Evolutionary conservation across 305 asterid species (phyloP), one percentile per base, ranked within the genome.

Genomic region (Andrographis paniculata): DNA sequence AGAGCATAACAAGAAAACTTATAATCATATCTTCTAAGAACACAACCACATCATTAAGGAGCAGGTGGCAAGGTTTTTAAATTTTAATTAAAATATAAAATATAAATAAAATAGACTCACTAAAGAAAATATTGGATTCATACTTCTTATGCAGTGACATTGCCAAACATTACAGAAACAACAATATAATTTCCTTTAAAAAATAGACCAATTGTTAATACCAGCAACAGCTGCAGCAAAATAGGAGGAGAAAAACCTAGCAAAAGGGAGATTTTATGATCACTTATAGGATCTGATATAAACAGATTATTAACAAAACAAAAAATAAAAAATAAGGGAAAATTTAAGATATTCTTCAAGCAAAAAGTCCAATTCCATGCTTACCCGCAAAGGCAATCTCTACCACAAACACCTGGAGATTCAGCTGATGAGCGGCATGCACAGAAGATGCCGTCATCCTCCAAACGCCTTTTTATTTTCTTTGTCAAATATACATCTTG

Each of bases 361-460:
- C 24, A 45, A 46, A 56, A 20, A 48, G 42, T 20, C 40, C 54
- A 39, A 56, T 48, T 35, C 27, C 56, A 51, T 20, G 52, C 60
- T 64, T 66, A 91, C 99, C 96, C 64, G 73, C 96, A 91, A 40
- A 70, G 87, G 79, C 99, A 86, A 75, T 87, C 89, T 71, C 67
- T 71, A 58, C 74, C 84, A 69, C 99, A 91, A 45, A 71, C 85
- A 31, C 70, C 87, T 31, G 89, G 67, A 58, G 94, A 65, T 62
- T 75, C 96, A 48, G 73, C 39, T 7, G 78, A 47, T 20, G 84
- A 69, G 71, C 75, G 69, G 85, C 99, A 91, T 61, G 89, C 64
- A 70, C 99, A 91, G 58, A 66, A 86, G 57, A 83, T 87, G 56
- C 94, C 96, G 71, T 86, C 96, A 48, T 91, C 99, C 54, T 76